Base-by-base conservation (phyloP, 305 asterid species). In the Ilex paraguariensis region DNA sequence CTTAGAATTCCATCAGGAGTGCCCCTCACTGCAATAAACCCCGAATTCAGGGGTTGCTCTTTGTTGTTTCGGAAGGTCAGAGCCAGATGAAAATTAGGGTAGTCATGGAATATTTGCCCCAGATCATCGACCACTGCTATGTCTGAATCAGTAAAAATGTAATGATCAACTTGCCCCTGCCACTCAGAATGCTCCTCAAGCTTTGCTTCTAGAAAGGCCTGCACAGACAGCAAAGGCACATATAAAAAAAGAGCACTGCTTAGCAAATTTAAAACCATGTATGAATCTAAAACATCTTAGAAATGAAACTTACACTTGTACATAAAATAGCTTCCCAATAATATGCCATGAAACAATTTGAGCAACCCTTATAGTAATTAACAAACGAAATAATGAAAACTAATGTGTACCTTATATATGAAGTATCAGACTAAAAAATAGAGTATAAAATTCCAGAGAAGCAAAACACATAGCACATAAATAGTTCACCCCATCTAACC, bases 21-120 rank as follows among this genome's bases (percentile, higher is more conserved):
- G 69, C 97, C 97, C 74, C 96, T 81, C 63, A 89, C 89, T 54
- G 96, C 97, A 67, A 91, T 87, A 61, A 91, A 87, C 73, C 98
- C 98, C 17, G 97, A 91, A 82, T 89, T 91, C 45, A 91, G 77
- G 64, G 97, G 96, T 72, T 91, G 97, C 31, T 87, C 87, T 62
- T 91, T 89, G 87, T 91, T 91, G 83, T 91, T 91, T 54, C 98
- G 81, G 76, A 91, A 91, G 74, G 98, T 91, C 68, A 91, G 87
- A 73, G 97, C 95, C 67, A 91, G 69, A 74, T 90, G 87, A 76
- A 85, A 87, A 76, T 74, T 59, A 48, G 91, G 90, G 76, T 81
- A 73, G 40, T 84, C 82, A 2, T 69, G 63, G 72, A 86, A 91
- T 66, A 84, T 75, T 59, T 59, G 75, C 60, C 87, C 88, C 62